Base-by-base conservation (phyloP, 129 eudicot genomes). In the Flaveria brownii region DNA sequence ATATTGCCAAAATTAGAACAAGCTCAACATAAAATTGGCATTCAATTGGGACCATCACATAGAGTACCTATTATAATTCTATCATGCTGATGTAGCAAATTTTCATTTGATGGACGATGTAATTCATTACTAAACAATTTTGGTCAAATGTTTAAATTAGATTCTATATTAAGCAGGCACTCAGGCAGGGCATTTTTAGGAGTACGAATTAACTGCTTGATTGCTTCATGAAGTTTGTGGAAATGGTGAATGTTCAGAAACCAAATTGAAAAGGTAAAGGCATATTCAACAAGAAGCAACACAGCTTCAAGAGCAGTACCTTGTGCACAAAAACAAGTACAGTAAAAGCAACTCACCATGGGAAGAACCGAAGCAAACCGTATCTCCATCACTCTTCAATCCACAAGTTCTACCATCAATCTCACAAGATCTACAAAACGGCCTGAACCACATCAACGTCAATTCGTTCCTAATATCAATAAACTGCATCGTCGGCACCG, bases 401-500 rank as follows among this genome's bases (percentile, higher is more conserved):
- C n/a, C n/a, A n/a, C n/a, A n/a, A n/a, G n/a, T n/a, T n/a, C n/a
- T n/a, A n/a, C n/a, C n/a, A n/a, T n/a, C n/a, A n/a, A n/a, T n/a
- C n/a, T n/a, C n/a, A n/a, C n/a, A n/a, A n/a, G n/a, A n/a, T n/a
- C n/a, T n/a, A n/a, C n/a, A n/a, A n/a, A n/a, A n/a, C n/a, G n/a
- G n/a, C n/a, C n/a, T n/a, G n/a, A n/a, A n/a, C n/a, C n/a, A n/a
- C n/a, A n/a, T n/a, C n/a, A n/a, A n/a, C n/a, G n/a, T n/a, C n/a
- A n/a, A n/a, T n/a, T n/a, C n/a, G n/a, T n/a, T n/a, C n/a, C n/a
- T n/a, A n/a, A 18, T 64, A 70, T 69, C 78, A 15, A 45, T 74
- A 13, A 25, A 8, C 60, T 74, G 22, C 75, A 77, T 59, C 2
- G 76, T 9, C 56, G 94, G 93, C 47, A 85, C 70, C 15, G 73